Percentiles rank a stretch among this genome's conserved stretches.
phyloP scores from a whole-genome alignment of 345 rosid species.

The Melaleuca quinquenervia region DNA sequence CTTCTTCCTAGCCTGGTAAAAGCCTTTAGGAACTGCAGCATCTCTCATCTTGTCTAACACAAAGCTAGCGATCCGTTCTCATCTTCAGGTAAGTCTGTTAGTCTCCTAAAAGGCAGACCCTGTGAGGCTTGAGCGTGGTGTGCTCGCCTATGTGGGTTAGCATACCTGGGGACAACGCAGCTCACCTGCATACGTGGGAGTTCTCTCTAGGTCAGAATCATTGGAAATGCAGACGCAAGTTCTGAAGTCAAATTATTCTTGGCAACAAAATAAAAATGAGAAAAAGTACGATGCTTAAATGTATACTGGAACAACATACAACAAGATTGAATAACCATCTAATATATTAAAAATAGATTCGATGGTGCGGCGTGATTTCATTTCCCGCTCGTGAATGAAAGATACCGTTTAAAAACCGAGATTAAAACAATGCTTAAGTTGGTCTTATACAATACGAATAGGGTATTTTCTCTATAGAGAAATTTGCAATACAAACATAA shows the following conservation, averaged over 20 bases:
- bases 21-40: too few species aligned
- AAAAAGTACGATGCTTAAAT: not conserved
- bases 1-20: too few species aligned
- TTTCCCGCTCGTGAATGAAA: not conserved
- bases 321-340: not conserved
- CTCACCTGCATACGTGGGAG: too few species aligned
- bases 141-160: too few species aligned
- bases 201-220: fast-evolving
- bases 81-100: too few species aligned
- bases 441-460: not conserved
- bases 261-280: not conserved
- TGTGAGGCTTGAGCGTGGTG: too few species aligned
- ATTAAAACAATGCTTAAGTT: not conserved
- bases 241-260: not conserved
- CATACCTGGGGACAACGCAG: too few species aligned
- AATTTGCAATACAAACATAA: not conserved
- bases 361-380: not conserved
- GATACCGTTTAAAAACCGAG: not conserved
- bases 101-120: too few species aligned
- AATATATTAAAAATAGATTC: not conserved
- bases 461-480: not conserved
- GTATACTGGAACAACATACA: not conserved
- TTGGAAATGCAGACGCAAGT: not conserved
- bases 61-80: too few species aligned
- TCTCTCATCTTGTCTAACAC: too few species aligned